Evolutionary conservation across 2,329 filamentous ascomycete species (phyloP), one percentile per base, ranked within the genome.

Genomic region (Fusarium clavum): DNA sequence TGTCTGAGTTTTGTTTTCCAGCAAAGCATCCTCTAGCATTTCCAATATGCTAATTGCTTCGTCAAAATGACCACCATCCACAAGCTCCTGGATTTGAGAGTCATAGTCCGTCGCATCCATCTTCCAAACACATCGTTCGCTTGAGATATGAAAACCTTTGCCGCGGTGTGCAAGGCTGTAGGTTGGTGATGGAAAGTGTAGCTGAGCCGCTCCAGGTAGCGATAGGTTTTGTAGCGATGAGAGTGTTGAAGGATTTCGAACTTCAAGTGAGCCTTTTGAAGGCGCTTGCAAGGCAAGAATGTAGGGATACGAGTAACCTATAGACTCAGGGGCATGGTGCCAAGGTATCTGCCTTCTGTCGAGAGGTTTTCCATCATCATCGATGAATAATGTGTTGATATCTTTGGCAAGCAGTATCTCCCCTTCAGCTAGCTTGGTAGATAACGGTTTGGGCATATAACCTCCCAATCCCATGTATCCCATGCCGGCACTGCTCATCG

Each of bases 281-380:
- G 94, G 90, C 10, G 94, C 85, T 77, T 97, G 94, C 16, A 99
- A 83, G 12, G 94, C 93, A 51, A 99, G 84, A 58, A 99, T 90
- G 77, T 98, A 99, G 0, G 96, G 96, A 78, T 99, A 99, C 24
- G 94, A 98, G 79, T 98, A 99, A 24, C 95, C 96, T 63, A 99
- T 91, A 59, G 91, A 91, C 75, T 98, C 94, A 2, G 96, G 97
- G 2, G 95, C 93, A 34, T 88, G 85, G 44, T 90, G 88, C 96
- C 96, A 99, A 3, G 94, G 94, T n/a, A 99, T 90, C 78, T 98
- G 94, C 58, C 92, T 87, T 79, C 93, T 93, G 46, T 94, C 91
- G 34, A 97, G 78, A 0, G 94, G 87, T 72, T 94, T 94, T 7
- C 94, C 96, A 30, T 94, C 87, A 13, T 91, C 88, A 61, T 96